Evolutionary conservation across 768 basidiomycete genomes (phyloP).

Genomic region (Mycena polygramma): DNA sequence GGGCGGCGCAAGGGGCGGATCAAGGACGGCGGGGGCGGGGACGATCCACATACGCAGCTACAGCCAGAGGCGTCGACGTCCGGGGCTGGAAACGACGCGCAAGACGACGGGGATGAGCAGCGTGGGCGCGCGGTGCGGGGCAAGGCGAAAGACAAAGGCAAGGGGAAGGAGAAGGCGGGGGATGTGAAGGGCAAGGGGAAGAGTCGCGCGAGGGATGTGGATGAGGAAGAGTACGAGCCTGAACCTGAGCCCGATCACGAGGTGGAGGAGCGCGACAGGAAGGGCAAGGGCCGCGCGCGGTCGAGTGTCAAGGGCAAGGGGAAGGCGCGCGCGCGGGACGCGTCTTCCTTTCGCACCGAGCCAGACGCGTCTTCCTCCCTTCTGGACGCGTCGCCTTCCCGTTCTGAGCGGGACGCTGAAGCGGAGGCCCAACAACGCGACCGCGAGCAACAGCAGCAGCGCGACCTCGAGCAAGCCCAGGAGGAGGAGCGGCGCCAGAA

Average conservation of each 20-base stretch:
- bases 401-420: no score
- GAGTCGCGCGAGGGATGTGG: not conserved
- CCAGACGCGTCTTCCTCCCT: not conserved
- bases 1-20: conserved; percentile 51
- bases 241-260: not conserved
- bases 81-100: not conserved
- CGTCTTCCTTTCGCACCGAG: conserved; percentile 1
- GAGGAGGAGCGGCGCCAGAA: conserved; percentile 36
- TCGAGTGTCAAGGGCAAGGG: conserved; percentile 45
- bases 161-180: conserved; percentile 25
- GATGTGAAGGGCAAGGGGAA: conserved; percentile 1
- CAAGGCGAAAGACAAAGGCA: conserved; percentile 35
- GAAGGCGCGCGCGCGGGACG: conserved; percentile 33
- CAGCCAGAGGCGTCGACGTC: not conserved
- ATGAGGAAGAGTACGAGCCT: not conserved
- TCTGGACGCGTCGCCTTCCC: no score
- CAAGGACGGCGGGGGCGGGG: conserved; percentile 47
- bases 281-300: conserved; percentile 45
- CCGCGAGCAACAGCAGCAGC: conserved; percentile 37
- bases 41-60: not conserved
- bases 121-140: conserved; percentile 32
- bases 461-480: no score
- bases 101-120: not conserved
- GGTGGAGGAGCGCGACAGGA: conserved; percentile 50
- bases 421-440: conserved; percentile 41